Evolutionary conservation across 2,329 filamentous ascomycete genomes (phyloP).

Genomic region (Xylaria multiplex): DNA sequence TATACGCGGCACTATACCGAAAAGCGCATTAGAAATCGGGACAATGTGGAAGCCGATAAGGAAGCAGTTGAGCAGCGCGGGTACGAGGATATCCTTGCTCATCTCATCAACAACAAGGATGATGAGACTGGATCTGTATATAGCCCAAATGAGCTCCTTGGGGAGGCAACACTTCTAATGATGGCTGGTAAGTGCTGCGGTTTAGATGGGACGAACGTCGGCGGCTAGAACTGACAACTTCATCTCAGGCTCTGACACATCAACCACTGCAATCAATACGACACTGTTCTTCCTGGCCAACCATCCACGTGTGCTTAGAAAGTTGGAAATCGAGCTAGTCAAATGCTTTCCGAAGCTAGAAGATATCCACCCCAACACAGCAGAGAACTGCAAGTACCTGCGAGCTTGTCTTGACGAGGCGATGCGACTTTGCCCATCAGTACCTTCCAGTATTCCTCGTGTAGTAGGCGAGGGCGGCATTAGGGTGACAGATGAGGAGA

Average conservation of each 20-base stretch:
- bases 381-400: constrained; percentile 30
- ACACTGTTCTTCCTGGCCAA: constrained; percentile 22
- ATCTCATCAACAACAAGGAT: constrained; percentile 9
- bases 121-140: constrained; percentile 15
- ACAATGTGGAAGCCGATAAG: too few species aligned
- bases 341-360: too few species aligned
- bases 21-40: not conserved
- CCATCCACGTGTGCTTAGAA: constrained; percentile 9
- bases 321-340: too few species aligned
- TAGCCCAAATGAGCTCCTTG: constrained; percentile 9
- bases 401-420: constrained; percentile 37
- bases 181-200: constrained; percentile 7
- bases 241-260: constrained; percentile 5
- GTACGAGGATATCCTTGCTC: constrained; percentile 18
- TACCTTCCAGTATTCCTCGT: constrained; percentile 26
- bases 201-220: too few species aligned
- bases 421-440: constrained; percentile 32
- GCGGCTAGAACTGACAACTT: not conserved
- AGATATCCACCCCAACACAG: constrained; percentile 22
- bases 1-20: constrained; percentile 15
- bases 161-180: constrained; percentile 11
- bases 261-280: constrained; percentile 3
- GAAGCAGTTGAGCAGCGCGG: not conserved
- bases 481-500: constrained; percentile 8
- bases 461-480: constrained; percentile 25